Evolutionary conservation across 2,329 filamentous ascomycete species (phyloP).

Genomic region (Huntiella abstrusa): DNA sequence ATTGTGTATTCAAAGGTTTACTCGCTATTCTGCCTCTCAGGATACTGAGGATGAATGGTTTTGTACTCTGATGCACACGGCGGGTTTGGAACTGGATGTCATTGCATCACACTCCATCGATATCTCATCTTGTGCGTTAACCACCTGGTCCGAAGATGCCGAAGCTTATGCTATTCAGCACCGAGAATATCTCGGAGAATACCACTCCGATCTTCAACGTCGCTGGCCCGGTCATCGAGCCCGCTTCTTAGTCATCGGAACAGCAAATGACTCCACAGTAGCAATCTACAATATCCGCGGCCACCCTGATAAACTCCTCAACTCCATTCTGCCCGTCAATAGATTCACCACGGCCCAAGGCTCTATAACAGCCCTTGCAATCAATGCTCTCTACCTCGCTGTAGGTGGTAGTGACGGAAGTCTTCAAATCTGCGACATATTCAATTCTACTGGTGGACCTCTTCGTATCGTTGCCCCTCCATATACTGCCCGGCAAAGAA

Average conservation of each 20-base stretch:
- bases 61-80: background rate
- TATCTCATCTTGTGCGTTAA: constrained; percentile 48
- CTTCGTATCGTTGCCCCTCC: constrained; percentile 75
- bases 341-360: constrained; percentile 22
- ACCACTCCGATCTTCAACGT: constrained; percentile 22
- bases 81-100: constrained; percentile 29
- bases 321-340: constrained; percentile 62
- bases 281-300: constrained; percentile 59
- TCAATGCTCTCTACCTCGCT: constrained; percentile 74
- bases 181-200: background rate
- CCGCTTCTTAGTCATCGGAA: constrained; percentile 66
- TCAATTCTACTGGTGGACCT: constrained; percentile 60
- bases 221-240: constrained; percentile 55
- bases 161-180: background rate
- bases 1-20: background rate
- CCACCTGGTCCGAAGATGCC: constrained; percentile 56
- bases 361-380: constrained; percentile 51
- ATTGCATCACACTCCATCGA: constrained; percentile 59
- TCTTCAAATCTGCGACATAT: constrained; percentile 91
- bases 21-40: background rate
- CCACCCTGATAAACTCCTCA: constrained; percentile 25
- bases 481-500: constrained; percentile 47
- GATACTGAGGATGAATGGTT: no score
- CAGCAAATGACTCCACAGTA: constrained; percentile 40
- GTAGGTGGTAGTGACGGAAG: constrained; percentile 83